Evolutionary conservation across 768 basidiomycete genomes (phyloP).

Genomic region (Crucibulum laeve): DNA sequence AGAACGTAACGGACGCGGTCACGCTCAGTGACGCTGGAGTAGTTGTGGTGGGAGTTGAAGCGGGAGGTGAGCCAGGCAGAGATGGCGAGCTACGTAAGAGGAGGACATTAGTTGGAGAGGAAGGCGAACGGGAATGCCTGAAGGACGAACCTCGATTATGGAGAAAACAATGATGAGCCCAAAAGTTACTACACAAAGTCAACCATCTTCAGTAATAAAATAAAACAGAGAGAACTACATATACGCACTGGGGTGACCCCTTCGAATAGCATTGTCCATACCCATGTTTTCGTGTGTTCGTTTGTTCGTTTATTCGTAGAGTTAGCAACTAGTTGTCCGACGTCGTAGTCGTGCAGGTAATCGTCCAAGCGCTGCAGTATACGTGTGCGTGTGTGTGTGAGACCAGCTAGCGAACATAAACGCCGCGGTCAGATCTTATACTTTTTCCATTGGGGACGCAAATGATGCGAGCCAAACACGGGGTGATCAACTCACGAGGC

Average conservation of each 20-base stretch:
- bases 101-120: neutral
- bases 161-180: constrained; percentile 53
- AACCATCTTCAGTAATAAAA: neutral
- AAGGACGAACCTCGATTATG: constrained; percentile 53
- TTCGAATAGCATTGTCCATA: constrained; percentile 4
- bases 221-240: neutral
- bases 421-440: too few species aligned
- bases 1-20: constrained; percentile 65
- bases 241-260: constrained; percentile 8
- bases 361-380: too few species aligned
- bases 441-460: too few species aligned
- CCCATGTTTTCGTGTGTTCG: too few species aligned
- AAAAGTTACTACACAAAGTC: constrained; percentile 37
- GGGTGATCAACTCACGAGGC: too few species aligned
- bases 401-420: too few species aligned
- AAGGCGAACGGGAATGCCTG: neutral
- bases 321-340: too few species aligned
- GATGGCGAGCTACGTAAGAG: constrained; percentile 48
- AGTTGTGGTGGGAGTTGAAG: constrained; percentile 57
- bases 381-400: too few species aligned
- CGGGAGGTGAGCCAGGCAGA: constrained; percentile 67
- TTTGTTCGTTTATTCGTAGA: too few species aligned
- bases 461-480: too few species aligned
- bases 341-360: too few species aligned
- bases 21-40: constrained; percentile 40